These are phyloP conservation scores for Oxyria digyna DNA, from an alignment of 148 eudicot species.

Conservation along the genomic window DNA sequence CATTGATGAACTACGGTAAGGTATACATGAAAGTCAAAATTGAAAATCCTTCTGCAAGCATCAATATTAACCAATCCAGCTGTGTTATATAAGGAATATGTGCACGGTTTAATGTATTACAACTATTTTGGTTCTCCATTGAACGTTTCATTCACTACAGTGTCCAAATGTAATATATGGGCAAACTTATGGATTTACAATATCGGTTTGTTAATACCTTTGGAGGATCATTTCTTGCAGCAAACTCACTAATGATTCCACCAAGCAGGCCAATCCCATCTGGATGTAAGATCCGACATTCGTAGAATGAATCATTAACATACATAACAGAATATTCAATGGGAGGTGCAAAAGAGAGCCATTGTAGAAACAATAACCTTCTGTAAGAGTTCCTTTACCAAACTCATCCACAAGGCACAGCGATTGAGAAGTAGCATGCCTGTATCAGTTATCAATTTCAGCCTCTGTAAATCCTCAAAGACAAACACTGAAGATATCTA, in stretches of 20 bases:
- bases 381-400: slow-evolving; percentile 96
- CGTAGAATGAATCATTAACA: background rate
- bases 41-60: background rate
- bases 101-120: background rate
- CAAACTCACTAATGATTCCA: slow-evolving; percentile 77
- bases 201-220: no score
- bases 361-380: slow-evolving; percentile 36
- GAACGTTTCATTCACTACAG: background rate
- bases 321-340: slow-evolving; percentile 3
- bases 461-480: background rate
- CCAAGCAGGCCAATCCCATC: slow-evolving; percentile 98
- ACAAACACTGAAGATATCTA: background rate
- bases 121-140: background rate
- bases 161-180: background rate
- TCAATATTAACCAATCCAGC: background rate
- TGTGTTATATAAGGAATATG: background rate
- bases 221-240: slow-evolving; percentile 59
- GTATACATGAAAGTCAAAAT: background rate
- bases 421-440: slow-evolving; percentile 82
- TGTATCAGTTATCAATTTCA: slow-evolving; percentile 15
- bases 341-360: background rate
- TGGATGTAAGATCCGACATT: slow-evolving; percentile 22
- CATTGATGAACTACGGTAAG: background rate
- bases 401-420: slow-evolving; percentile 92
- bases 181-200: slow-evolving; percentile 9